phyloP scores from a whole-genome alignment of 495 filamentous ascomycete genomes.

The Diplogelasinospora grovesii region DNA sequence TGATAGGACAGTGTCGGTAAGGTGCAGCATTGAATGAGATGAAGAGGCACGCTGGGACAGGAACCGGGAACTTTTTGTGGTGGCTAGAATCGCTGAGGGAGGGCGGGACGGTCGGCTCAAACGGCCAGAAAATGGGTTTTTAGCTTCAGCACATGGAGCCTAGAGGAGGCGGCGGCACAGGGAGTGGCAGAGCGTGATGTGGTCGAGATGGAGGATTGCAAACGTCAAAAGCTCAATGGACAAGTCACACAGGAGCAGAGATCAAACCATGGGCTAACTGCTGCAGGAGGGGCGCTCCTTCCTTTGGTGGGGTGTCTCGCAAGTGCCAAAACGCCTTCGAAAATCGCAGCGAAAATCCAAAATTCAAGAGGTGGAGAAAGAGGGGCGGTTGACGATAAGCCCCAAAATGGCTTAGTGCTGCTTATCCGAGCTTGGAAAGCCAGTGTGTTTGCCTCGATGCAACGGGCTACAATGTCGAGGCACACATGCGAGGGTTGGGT shows the following conservation, averaged over 20 bases:
- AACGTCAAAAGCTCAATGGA: too few relatives aligned
- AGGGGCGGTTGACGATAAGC: neutral
- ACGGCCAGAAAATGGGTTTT: neutral
- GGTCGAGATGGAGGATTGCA: neutral
- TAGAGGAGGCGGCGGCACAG: neutral
- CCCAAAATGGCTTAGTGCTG: neutral
- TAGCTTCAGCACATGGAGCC: too few relatives aligned
- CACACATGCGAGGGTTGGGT: too few relatives aligned
- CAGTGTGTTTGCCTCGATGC: neutral
- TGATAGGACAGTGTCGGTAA: slow-evolving; percentile 5
- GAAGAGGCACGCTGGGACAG: neutral
- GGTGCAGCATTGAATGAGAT: slow-evolving; percentile 1
- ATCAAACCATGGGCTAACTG: neutral
- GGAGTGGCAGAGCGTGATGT: neutral
- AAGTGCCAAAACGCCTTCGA: neutral
- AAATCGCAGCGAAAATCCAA: neutral
- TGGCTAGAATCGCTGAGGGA: too few relatives aligned
- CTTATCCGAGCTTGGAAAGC: neutral
- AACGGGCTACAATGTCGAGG: too few relatives aligned
- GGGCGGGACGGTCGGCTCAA: neutral
- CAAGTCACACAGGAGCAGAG: slow-evolving; percentile 1
- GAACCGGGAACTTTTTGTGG: neutral
- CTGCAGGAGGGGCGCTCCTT: neutral
- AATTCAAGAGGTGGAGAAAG: neutral
- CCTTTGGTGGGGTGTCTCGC: neutral